Conservation (phyloP, 2,329 filamentous ascomycete species). For the Aspergillaceae sp. region DNA sequence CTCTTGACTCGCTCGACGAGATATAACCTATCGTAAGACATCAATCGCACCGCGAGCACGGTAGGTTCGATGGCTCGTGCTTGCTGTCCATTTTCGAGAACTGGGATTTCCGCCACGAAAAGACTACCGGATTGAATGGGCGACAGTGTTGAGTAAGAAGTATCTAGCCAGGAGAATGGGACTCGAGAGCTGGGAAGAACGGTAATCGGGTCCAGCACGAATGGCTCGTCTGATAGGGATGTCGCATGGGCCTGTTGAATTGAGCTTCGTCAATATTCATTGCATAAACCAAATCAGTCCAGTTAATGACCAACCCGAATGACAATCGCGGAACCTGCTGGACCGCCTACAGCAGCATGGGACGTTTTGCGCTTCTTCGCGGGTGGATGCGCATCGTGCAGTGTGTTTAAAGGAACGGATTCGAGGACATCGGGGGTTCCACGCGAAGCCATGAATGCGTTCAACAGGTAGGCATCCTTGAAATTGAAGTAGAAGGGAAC, state of each 20-base stretch:
- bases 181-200: slow-evolving; percentile 28
- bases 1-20: slow-evolving; percentile 32
- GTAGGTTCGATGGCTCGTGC: slow-evolving; percentile 13
- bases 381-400: slow-evolving; percentile 16
- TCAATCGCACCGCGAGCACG: slow-evolving; percentile 26
- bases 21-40: slow-evolving; percentile 24
- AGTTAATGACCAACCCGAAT: slow-evolving; percentile 23
- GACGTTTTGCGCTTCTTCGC: slow-evolving; percentile 29
- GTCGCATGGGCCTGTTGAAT: slow-evolving; percentile 25
- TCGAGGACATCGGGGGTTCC: slow-evolving; percentile 23
- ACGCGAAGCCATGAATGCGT: slow-evolving; percentile 31
- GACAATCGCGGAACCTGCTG: slow-evolving; percentile 17
- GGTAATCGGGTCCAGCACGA: slow-evolving; percentile 28
- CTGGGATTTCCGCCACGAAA: slow-evolving; percentile 30
- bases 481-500: background rate
- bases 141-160: slow-evolving; percentile 13
- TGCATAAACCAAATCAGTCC: background rate
- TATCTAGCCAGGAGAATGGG: slow-evolving; percentile 34
- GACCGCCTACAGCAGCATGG: slow-evolving; percentile 7
- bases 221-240: slow-evolving; percentile 27
- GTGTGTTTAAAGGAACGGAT: slow-evolving; percentile 26
- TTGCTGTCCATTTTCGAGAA: slow-evolving; percentile 24
- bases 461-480: slow-evolving; percentile 11
- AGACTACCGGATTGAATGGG: slow-evolving; percentile 27
- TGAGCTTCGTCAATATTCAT: background rate